Evolutionary conservation across 495 filamentous ascomycete genomes (phyloP), one percentile per base, ranked within the genome.

Genomic region (Aspergillus sclerotiicarbonarius): DNA sequence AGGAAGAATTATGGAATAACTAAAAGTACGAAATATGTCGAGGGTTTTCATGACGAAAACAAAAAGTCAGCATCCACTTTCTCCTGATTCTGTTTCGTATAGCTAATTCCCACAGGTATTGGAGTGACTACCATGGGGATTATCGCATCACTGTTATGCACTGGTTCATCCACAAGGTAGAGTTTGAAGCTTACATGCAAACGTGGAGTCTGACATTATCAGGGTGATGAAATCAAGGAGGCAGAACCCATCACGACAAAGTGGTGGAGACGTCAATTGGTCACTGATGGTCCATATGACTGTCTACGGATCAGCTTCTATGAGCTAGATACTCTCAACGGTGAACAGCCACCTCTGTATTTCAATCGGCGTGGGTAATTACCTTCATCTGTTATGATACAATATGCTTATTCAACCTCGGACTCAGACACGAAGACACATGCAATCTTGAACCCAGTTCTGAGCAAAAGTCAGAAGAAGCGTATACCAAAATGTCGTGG

Each of bases 1-100:
- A 60, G 76, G 19, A 76, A 74, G 47, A 61, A 72, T 19, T 77
- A 78, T 56, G 75, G 77, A 0, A 53, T 67, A 0, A 46, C 60
- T 6, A 53, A 52, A 8, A 4, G n/a, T 1, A 51, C 29, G 3
- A 44, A n/a, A 4, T 75, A 63, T 46, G 37, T 63, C 2, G 18
- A 19, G 9, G 10, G 12, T 16, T 48, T 66, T 15, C 71, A 76
- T 52, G 62, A 71, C 25, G 29, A 12, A 10, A 29, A 20, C 2
- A 64, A 63, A 54, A 61, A 51, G 71, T 69, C 50, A 62, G 51
- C 4, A 41, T 10, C 29, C 6, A 47, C 2, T 44, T 18, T 18
- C 43, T n/a, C 7, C 33, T 1, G 6, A 13, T 21, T 41, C 20
- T 10, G 13, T 6, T 51, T 12, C 29, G 8, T 16, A 19, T 20